A percentile compares a stretch with the other conserved stretches of the same genome.
These are phyloP conservation scores for Tulasnella calospora DNA, from an alignment of 768 basidiomycete species.

Conservation along the genomic window DNA sequence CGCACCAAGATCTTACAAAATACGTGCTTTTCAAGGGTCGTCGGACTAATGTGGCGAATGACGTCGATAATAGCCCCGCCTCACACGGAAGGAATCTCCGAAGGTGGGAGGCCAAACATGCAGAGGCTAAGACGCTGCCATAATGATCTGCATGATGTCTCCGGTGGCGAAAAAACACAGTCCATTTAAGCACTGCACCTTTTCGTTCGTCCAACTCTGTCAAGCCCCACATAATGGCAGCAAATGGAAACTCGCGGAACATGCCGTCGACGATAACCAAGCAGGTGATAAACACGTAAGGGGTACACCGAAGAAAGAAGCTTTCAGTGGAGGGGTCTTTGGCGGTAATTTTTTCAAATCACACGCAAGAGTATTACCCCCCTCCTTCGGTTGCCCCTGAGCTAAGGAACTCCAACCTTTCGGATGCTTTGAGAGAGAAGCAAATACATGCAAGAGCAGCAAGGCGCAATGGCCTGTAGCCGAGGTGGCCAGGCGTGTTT, in stretches of 20 bases:
- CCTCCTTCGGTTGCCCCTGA: background rate
- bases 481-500: constrained; percentile 1
- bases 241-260: background rate
- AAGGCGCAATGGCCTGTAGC: background rate
- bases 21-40: constrained; percentile 2
- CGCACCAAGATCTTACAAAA: background rate
- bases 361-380: background rate
- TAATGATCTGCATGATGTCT: background rate
- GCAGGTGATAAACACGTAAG: constrained; percentile 10
- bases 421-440: constrained; percentile 5
- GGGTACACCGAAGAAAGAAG: constrained; percentile 1
- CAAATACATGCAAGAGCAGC: constrained; percentile 2
- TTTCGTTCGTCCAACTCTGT: background rate
- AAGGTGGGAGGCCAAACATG: background rate
- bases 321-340: background rate
- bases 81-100: background rate
- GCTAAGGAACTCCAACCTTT: background rate
- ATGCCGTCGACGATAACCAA: background rate
- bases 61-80: background rate
- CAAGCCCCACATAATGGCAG: background rate
- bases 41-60: background rate
- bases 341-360: constrained; percentile 4
- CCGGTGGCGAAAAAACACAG: background rate
- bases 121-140: background rate
- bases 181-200: background rate